Evolutionary conservation across 225 moss, liverwort and hornwort species (phyloP).

Genomic region (Pleurozium schreberi): DNA sequence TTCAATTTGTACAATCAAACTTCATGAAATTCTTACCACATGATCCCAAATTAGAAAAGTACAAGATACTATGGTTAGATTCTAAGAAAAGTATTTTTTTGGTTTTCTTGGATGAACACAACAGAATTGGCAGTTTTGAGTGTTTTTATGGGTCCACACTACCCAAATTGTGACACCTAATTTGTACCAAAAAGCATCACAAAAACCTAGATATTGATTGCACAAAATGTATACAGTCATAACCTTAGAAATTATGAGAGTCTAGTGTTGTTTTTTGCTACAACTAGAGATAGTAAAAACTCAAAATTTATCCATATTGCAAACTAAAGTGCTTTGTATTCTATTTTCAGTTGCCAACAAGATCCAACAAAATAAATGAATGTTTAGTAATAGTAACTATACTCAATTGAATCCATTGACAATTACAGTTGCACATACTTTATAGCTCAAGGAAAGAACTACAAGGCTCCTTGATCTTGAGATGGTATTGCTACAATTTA

Average conservation of each 20-base stretch:
- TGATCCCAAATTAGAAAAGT: no score
- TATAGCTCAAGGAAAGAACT: neutral
- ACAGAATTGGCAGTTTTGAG: no score
- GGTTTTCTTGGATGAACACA: no score
- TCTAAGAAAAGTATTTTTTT: no score
- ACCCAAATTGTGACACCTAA: neutral
- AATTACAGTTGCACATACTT: neutral
- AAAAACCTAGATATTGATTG: neutral
- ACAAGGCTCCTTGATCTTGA: neutral
- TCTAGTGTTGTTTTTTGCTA: neutral
- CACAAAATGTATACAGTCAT: neutral
- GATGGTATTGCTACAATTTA: neutral
- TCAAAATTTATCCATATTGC: neutral
- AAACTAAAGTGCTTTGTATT: neutral
- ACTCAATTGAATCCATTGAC: neutral
- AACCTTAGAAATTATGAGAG: neutral
- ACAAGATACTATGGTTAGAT: no score
- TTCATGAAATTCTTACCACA: no score
- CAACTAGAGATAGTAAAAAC: neutral
- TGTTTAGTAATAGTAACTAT: neutral
- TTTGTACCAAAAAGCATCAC: neutral
- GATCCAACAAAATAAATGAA: neutral
- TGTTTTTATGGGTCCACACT: no score
- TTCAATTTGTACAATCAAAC: no score
- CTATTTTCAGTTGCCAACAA: neutral